Percentiles rank a stretch among this genome's conserved stretches.
phyloP scores from a whole-genome alignment of 2,329 filamentous ascomycete species.

The Aspergillus tamarii region DNA sequence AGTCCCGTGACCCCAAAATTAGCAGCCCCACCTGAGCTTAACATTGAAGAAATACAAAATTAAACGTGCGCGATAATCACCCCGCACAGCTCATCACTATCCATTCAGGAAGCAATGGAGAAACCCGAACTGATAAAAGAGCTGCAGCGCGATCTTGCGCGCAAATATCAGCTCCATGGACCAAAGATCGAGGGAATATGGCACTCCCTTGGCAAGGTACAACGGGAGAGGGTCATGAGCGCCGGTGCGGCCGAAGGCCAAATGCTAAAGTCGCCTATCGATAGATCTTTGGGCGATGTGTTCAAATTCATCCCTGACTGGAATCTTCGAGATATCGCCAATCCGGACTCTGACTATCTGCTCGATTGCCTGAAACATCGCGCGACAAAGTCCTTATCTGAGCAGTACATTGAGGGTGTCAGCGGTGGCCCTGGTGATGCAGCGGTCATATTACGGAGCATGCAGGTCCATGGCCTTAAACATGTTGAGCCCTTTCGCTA shows the following conservation, averaged over 20 bases:
- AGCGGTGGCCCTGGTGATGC: slow-evolving; percentile 33
- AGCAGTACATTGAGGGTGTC: slow-evolving; percentile 36
- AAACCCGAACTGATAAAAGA: neutral
- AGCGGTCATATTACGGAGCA: slow-evolving; percentile 38
- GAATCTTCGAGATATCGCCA: slow-evolving; percentile 49
- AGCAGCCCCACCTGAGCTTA: neutral
- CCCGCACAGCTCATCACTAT: neutral
- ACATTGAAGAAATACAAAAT: neutral
- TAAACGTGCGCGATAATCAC: neutral
- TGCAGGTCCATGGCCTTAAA: slow-evolving; percentile 37
- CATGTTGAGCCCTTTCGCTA: slow-evolving; percentile 32
- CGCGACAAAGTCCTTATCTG: slow-evolving; percentile 35
- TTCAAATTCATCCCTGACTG: slow-evolving; percentile 49
- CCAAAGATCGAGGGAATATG: slow-evolving; percentile 44
- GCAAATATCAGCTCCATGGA: slow-evolving; percentile 44
- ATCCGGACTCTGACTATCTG: slow-evolving; percentile 40
- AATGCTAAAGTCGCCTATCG: slow-evolving; percentile 41
- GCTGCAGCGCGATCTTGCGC: slow-evolving; percentile 36
- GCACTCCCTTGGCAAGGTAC: slow-evolving; percentile 40
- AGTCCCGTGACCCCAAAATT: no score
- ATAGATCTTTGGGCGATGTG: slow-evolving; percentile 42
- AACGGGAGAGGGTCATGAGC: slow-evolving; percentile 41
- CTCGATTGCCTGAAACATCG: slow-evolving; percentile 46
- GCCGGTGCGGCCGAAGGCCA: slow-evolving; percentile 36
- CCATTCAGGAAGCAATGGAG: neutral